A percentile compares a stretch with the other conserved stretches of the same genome.
phyloP scores from a whole-genome alignment of 495 filamentous ascomycete species.

The Hypoxylon fragiforme region DNA sequence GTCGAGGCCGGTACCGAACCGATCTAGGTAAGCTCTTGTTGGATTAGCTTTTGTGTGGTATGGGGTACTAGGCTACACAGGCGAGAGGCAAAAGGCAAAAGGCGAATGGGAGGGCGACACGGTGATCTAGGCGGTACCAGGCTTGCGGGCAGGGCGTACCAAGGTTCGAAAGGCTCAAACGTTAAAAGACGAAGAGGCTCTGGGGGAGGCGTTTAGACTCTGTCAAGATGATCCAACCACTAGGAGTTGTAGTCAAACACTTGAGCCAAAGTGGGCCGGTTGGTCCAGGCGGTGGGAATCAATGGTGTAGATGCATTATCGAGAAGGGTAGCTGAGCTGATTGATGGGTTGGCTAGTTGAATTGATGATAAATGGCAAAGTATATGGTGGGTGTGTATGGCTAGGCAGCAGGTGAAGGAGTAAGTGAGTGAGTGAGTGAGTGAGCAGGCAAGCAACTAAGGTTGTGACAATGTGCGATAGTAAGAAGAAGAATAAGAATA shows the following conservation, averaged over 20 bases:
- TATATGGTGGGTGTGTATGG: background rate
- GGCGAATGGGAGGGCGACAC: conserved; percentile 24
- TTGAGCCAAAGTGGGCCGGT: conserved; percentile 16
- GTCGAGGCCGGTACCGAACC: background rate
- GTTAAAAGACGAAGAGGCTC: conserved; percentile 13
- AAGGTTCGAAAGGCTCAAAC: conserved; percentile 7
- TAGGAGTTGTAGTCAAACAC: background rate
- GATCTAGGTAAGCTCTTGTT: conserved; percentile 5
- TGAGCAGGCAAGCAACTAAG: conserved; percentile 1
- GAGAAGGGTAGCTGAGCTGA: conserved; percentile 4
- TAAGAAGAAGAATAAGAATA: too few species aligned
- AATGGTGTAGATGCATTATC: conserved; percentile 20
- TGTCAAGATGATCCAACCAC: background rate
- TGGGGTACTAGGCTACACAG: conserved; percentile 19
- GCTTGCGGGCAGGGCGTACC: conserved; percentile 2
- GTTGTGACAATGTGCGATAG: too few species aligned
- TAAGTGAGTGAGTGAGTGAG: background rate
- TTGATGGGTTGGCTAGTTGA: background rate
- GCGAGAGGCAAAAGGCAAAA: too few species aligned
- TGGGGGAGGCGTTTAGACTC: conserved; percentile 8
- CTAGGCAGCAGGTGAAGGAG: background rate
- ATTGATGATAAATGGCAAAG: background rate
- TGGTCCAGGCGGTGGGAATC: conserved; percentile 11
- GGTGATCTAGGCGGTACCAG: conserved; percentile 6
- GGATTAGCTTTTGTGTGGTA: conserved; percentile 3